A percentile compares a stretch with the other conserved stretches of the same genome.
phyloP scores from a whole-genome alignment of 2,329 filamentous ascomycete species.

The Truncatella angustata region DNA sequence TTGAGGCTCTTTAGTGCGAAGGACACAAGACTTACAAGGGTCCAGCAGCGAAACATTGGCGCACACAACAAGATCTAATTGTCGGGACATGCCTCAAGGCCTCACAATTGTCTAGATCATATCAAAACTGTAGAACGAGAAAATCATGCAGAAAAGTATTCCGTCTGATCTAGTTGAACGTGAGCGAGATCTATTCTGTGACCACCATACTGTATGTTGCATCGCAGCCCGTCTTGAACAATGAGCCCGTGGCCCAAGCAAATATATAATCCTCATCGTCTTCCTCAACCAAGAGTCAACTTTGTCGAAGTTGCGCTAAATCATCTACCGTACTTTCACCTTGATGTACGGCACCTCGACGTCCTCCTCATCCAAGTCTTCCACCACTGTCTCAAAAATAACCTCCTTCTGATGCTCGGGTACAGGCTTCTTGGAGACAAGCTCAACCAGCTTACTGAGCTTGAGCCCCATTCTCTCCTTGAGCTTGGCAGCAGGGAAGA shows the following conservation, averaged over 20 bases:
- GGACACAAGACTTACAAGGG: neutral
- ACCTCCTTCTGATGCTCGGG: constrained; percentile 91
- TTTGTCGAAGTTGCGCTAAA: neutral
- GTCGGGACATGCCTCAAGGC: neutral
- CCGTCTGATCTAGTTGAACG: no score
- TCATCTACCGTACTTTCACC: constrained; percentile 63
- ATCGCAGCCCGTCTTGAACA: no score
- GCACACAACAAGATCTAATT: neutral
- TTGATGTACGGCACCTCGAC: constrained; percentile 97
- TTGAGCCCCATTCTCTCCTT: constrained; percentile 82
- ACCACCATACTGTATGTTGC: no score
- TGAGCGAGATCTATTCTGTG: no score
- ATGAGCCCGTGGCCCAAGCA: neutral
- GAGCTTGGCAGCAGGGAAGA: constrained; percentile 76
- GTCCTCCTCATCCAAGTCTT: constrained; percentile 86
- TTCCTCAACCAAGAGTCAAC: neutral
- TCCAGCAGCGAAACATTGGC: no score
- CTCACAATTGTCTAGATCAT: no score
- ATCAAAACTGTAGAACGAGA: no score
- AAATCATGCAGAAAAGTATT: no score
- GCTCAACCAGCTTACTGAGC: constrained; percentile 83
- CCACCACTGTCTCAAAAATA: constrained; percentile 93
- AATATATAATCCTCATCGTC: neutral
- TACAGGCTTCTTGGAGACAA: constrained; percentile 87
- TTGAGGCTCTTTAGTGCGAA: neutral